These are phyloP conservation scores for Stropharia rugosoannulata DNA, from an alignment of 768 basidiomycete genomes.

Conservation along the genomic window DNA sequence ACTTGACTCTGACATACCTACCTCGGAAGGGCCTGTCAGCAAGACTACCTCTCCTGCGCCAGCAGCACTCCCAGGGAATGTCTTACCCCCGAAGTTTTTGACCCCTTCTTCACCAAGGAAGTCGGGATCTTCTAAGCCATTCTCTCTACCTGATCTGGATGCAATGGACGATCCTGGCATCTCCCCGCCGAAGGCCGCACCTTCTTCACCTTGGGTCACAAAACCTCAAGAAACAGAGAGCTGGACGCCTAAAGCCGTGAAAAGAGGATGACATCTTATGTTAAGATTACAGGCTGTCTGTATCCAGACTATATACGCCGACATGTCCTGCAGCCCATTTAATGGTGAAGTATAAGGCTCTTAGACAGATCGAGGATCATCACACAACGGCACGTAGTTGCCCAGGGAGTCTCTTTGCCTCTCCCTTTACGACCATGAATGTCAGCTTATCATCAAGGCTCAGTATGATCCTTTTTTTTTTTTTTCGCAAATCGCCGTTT, in stretches of 20 bases:
- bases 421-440: too few relatives aligned
- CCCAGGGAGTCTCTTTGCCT: too few relatives aligned
- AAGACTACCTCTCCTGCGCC: too few relatives aligned
- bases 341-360: too few relatives aligned
- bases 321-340: too few relatives aligned
- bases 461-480: too few relatives aligned
- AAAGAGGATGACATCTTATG: constrained; percentile 14
- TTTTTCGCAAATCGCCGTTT: too few relatives aligned
- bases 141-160: constrained; percentile 9
- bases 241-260: constrained; percentile 23
- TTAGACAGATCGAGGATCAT: too few relatives aligned
- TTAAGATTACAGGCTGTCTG: background rate
- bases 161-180: background rate
- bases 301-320: too few relatives aligned
- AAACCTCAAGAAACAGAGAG: constrained; percentile 20
- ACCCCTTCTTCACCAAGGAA: constrained; percentile 25
- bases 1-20: background rate
- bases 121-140: constrained; percentile 6
- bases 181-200: background rate
- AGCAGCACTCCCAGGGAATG: background rate
- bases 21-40: too few relatives aligned
- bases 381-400: too few relatives aligned
- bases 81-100: constrained; percentile 22
- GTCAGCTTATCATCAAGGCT: too few relatives aligned
- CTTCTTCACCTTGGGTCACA: constrained; percentile 15